Percentiles rank a stretch among this genome's conserved stretches.
phyloP scores from a whole-genome alignment of 1,139 yeast species.

The Sugiyamaella grinbergsii region DNA sequence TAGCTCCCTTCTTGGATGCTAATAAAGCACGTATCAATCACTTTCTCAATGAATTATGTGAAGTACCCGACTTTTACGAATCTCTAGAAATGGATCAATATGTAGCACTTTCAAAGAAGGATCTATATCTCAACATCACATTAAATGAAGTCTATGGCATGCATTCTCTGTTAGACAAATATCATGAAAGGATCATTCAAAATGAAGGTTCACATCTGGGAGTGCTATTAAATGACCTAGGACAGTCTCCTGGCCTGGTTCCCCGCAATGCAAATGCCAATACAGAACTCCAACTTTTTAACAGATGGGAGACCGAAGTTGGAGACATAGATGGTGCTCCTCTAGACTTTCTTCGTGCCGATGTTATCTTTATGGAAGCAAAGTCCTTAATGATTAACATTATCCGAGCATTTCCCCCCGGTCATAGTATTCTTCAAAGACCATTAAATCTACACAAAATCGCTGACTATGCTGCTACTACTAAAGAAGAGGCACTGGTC shows the following conservation, averaged over 20 bases:
- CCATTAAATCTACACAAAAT: constrained; percentile 41
- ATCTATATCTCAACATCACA: constrained; percentile 42
- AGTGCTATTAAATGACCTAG: constrained; percentile 41
- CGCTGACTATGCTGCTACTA: constrained; percentile 43
- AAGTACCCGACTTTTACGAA: constrained; percentile 48
- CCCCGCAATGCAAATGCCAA: constrained; percentile 42
- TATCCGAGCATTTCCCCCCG: constrained; percentile 43
- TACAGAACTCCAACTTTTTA: constrained; percentile 42
- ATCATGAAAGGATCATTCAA: constrained; percentile 34
- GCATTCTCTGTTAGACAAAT: constrained; percentile 44
- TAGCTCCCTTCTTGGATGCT: constrained; percentile 40
- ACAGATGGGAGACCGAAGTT: constrained; percentile 45
- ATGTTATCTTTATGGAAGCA: constrained; percentile 45
- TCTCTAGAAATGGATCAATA: constrained; percentile 48
- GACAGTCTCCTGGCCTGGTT: constrained; percentile 40
- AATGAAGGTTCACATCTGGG: constrained; percentile 35
- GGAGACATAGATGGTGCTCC: constrained; percentile 40
- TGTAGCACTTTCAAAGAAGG: constrained; percentile 45
- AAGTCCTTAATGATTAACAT: constrained; percentile 45
- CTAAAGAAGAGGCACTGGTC: constrained; percentile 39
- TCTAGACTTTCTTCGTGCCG: constrained; percentile 42
- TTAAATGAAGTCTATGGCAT: constrained; percentile 45
- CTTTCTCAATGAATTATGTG: constrained; percentile 45
- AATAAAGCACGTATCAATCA: constrained; percentile 41
- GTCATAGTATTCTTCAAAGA: constrained; percentile 35